Evolutionary conservation across 345 rosid genomes (phyloP).

Genomic region (Citrus mangshanensis): DNA sequence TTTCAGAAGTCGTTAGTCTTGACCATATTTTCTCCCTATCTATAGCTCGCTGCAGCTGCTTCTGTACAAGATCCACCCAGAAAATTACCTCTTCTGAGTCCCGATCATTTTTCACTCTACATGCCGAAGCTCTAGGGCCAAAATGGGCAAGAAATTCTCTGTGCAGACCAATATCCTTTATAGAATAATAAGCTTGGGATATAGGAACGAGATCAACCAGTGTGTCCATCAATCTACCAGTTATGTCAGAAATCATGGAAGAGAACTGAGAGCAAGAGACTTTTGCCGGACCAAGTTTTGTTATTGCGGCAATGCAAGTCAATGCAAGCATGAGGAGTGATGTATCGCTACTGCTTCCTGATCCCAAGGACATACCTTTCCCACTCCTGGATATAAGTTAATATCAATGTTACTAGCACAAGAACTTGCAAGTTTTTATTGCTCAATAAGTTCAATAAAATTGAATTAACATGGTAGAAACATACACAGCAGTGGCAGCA

Average conservation of each 20-base stretch:
- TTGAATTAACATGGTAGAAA: slow-evolving; percentile 15
- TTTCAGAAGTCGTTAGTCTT: slow-evolving; percentile 85
- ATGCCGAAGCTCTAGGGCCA: slow-evolving; percentile 85
- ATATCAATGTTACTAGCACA: slow-evolving; percentile 14
- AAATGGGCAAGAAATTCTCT: slow-evolving; percentile 94
- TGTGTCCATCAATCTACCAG: slow-evolving; percentile 87
- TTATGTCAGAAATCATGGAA: slow-evolving; percentile 65
- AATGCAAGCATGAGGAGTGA: slow-evolving; percentile 78
- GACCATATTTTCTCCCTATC: slow-evolving; percentile 99
- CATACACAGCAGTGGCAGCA: slow-evolving; percentile 63
- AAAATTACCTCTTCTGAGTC: slow-evolving; percentile 77
- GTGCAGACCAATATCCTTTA: slow-evolving; percentile 70
- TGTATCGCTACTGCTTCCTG: slow-evolving; percentile 58
- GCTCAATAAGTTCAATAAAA: slow-evolving; percentile 4
- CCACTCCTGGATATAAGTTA: slow-evolving; percentile 41
- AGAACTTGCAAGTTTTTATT: slow-evolving; percentile 16
- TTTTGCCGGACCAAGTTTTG: slow-evolving; percentile 86
- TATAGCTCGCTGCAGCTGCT: slow-evolving; percentile 78
- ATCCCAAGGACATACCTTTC: slow-evolving; percentile 41
- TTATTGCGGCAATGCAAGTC: slow-evolving; percentile 75
- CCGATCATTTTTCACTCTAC: slow-evolving; percentile 61
- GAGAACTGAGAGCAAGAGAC: slow-evolving; percentile 70
- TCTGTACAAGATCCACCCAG: slow-evolving; percentile 93
- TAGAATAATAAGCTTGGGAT: slow-evolving; percentile 56
- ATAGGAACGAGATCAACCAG: slow-evolving; percentile 75